A percentile compares a stretch with the other conserved stretches of the same genome.
phyloP scores from a whole-genome alignment of 495 filamentous ascomycete genomes.

The Aspergillus conjunctus region DNA sequence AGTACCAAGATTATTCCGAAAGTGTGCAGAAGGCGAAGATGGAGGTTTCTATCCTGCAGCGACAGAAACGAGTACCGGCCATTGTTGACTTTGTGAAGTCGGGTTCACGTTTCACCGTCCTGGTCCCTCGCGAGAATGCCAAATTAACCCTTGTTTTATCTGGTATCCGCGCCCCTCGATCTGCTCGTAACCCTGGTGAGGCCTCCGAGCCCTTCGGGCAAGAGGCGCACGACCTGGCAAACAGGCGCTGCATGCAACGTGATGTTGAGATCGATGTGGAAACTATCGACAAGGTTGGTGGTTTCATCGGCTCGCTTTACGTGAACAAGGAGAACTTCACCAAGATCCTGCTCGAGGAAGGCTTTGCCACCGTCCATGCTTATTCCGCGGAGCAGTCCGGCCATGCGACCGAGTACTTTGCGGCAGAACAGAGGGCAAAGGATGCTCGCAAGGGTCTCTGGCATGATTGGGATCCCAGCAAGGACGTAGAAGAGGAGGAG shows the following conservation, averaged over 20 bases:
- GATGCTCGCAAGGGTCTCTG: conserved; percentile 83
- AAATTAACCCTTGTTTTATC: conserved; percentile 95
- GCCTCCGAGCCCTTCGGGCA: conserved; percentile 91
- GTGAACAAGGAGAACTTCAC: conserved; percentile 96
- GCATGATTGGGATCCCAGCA: conserved; percentile 89
- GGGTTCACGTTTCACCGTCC: conserved; percentile 87
- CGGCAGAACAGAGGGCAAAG: conserved; percentile 86
- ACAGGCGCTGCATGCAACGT: conserved; percentile 84
- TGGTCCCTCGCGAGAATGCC: conserved; percentile 89
- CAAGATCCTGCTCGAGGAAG: conserved; percentile 91
- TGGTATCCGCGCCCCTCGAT: conserved; percentile 88
- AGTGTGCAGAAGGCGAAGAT: conserved; percentile 93
- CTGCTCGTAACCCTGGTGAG: conserved; percentile 78
- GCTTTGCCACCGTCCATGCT: conserved; percentile 83
- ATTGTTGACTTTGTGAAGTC: conserved; percentile 97
- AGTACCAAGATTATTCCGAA: conserved; percentile 88
- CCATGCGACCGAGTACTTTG: conserved; percentile 81
- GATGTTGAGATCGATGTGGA: conserved; percentile 97
- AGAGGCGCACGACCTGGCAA: conserved; percentile 89
- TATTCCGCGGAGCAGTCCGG: conserved; percentile 97
- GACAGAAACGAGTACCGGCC: conserved; percentile 90
- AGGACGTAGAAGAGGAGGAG: conserved; percentile 63
- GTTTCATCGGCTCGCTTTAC: conserved; percentile 94
- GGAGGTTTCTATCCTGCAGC: conserved; percentile 78
- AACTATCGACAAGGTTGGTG: conserved; percentile 92